A percentile compares a stretch with the other conserved stretches of the same genome.
Conservation (phyloP, 306 rosid species). For the Dalbergia cochinchinensis region DNA sequence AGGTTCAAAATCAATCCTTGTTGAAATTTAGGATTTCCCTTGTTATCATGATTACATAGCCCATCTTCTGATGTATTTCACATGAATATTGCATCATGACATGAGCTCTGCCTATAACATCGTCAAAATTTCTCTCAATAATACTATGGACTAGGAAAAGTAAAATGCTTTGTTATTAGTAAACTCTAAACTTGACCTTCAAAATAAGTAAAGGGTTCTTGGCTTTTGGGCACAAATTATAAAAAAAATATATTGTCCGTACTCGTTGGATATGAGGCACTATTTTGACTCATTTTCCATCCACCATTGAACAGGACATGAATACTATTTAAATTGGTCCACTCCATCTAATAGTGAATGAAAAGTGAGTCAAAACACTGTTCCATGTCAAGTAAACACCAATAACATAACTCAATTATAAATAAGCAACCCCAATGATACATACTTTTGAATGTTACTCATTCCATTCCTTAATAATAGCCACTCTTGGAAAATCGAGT, state of each 20-base stretch:
- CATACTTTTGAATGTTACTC: not conserved
- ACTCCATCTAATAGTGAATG: too few species aligned
- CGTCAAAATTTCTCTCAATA: not conserved
- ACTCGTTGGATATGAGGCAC: too few species aligned
- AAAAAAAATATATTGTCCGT: too few species aligned
- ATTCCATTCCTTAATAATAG: too few species aligned
- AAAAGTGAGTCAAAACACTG: too few species aligned
- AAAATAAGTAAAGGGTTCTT: not conserved
- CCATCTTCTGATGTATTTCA: not conserved
- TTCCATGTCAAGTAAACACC: too few species aligned
- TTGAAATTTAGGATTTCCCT: not conserved
- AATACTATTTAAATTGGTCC: too few species aligned
- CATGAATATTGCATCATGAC: conserved; percentile 6
- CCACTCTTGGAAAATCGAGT: too few species aligned
- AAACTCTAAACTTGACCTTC: not conserved
- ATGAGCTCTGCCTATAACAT: not conserved
- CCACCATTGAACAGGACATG: too few species aligned
- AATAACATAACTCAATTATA: not conserved
- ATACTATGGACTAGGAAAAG: not conserved
- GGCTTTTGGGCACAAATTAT: not conserved
- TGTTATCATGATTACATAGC: not conserved
- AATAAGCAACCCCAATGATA: not conserved
- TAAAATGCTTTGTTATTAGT: not conserved
- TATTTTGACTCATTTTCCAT: too few species aligned
- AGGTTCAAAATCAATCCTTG: conserved; percentile 10